These are phyloP conservation scores for Carex parvula DNA, from an alignment of 176 grass and related monocot species.

Conservation along the genomic window DNA sequence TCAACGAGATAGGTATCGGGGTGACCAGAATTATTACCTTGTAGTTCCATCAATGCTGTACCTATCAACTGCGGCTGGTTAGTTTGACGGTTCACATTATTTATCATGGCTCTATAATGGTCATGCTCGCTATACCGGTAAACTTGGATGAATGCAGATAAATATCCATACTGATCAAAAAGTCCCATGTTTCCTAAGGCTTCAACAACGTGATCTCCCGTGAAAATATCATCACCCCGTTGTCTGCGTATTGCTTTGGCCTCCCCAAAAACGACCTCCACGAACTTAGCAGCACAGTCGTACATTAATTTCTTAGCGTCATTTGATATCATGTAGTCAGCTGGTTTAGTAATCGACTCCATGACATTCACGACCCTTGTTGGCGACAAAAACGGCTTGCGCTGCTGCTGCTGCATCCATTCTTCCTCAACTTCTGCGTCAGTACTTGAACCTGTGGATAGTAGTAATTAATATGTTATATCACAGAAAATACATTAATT, in stretches of 20 bases:
- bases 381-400: neutral
- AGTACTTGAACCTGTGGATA: neutral
- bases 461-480: neutral
- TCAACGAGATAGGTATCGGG: no score
- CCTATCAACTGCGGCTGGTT: no score
- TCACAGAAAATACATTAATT: neutral
- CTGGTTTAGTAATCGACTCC: neutral
- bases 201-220: neutral
- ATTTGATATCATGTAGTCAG: neutral
- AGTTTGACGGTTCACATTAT: no score
- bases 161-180: neutral
- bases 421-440: neutral
- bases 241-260: neutral
- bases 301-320: neutral
- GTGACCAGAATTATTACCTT: no score
- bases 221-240: neutral
- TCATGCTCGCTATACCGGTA: neutral
- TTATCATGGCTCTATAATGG: no score
- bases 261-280: neutral
- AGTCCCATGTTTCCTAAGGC: neutral
- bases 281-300: neutral
- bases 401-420: neutral
- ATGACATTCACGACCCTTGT: neutral
- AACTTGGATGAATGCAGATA: neutral
- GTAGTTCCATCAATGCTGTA: no score